Conservation (phyloP, 1,284 basidiomycete species). For the Xerocomus amazonicus region DNA sequence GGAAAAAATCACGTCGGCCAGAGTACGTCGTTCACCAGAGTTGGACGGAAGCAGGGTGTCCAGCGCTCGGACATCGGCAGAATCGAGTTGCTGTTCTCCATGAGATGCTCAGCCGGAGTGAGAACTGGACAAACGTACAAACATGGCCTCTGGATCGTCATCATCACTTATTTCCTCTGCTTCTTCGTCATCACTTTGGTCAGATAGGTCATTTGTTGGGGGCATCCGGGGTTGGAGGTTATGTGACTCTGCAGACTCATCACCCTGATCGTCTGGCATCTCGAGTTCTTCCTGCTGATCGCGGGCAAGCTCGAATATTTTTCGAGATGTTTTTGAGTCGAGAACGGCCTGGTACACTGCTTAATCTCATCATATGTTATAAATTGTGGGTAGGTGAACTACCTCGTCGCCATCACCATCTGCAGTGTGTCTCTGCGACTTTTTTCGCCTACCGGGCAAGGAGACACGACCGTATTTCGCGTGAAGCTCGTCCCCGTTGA, state of each 20-base stretch:
- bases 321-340: slow-evolving; percentile 83
- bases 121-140: slow-evolving; percentile 44
- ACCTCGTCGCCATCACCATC: slow-evolving; percentile 52
- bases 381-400: not conserved
- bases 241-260: slow-evolving; percentile 37
- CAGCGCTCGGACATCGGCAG: slow-evolving; percentile 79
- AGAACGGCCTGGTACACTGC: slow-evolving; percentile 58
- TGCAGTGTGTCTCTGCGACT: slow-evolving; percentile 47
- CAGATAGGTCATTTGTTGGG: slow-evolving; percentile 39
- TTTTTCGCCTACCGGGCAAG: slow-evolving; percentile 70
- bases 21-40: slow-evolving; percentile 71
- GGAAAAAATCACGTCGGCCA: slow-evolving; percentile 95
- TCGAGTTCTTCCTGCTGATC: slow-evolving; percentile 92
- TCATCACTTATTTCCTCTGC: slow-evolving; percentile 44
- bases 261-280: slow-evolving; percentile 43
- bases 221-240: slow-evolving; percentile 36
- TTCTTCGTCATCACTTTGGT: slow-evolving; percentile 52
- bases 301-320: slow-evolving; percentile 89
- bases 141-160: slow-evolving; percentile 55
- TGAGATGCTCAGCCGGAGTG: slow-evolving; percentile 11
- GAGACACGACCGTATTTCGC: slow-evolving; percentile 78
- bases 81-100: slow-evolving; percentile 76
- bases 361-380: slow-evolving; percentile 2
- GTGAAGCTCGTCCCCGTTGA: slow-evolving; percentile 71
- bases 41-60: slow-evolving; percentile 76